Conservation (phyloP, 306 rosid species). For the Casuarina glauca region DNA sequence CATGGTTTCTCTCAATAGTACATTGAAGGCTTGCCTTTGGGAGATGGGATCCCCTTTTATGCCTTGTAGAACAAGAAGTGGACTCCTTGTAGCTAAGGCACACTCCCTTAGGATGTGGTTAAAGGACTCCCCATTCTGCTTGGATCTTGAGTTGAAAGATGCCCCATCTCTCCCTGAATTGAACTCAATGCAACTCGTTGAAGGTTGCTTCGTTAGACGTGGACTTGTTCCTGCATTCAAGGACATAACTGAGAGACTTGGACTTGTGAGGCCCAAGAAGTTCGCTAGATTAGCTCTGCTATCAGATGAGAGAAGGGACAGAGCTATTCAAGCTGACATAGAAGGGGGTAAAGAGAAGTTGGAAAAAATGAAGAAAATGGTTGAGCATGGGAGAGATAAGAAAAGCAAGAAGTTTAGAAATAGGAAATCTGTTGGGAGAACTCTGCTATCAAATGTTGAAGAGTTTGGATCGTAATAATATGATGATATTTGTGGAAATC, state of each 20-base stretch:
- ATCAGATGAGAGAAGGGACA: constrained; percentile 72
- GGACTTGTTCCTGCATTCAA: constrained; percentile 90
- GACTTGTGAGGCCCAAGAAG: constrained; percentile 86
- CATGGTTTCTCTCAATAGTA: constrained; percentile 77
- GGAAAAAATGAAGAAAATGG: constrained; percentile 61
- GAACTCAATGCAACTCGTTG: constrained; percentile 73
- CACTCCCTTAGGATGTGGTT: constrained; percentile 97
- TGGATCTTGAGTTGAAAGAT: constrained; percentile 91
- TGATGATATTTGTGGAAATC: neutral
- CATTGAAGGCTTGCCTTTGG: constrained; percentile 89
- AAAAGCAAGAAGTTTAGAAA: constrained; percentile 44
- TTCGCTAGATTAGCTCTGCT: constrained; percentile 84
- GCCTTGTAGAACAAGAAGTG: constrained; percentile 78
- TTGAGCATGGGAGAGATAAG: constrained; percentile 38
- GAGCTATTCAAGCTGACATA: constrained; percentile 61
- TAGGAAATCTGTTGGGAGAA: constrained; percentile 46
- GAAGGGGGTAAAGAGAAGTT: constrained; percentile 77
- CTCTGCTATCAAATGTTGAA: constrained; percentile 29
- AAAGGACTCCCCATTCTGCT: constrained; percentile 90
- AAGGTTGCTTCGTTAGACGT: constrained; percentile 82
- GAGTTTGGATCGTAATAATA: constrained; percentile 27
- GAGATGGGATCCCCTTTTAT: constrained; percentile 97
- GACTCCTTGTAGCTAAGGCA: constrained; percentile 89
- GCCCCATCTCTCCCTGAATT: constrained; percentile 54
- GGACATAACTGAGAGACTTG: constrained; percentile 69